Evolutionary conservation across 495 filamentous ascomycete genomes (phyloP).

Genomic region (Apodospora peruviana): DNA sequence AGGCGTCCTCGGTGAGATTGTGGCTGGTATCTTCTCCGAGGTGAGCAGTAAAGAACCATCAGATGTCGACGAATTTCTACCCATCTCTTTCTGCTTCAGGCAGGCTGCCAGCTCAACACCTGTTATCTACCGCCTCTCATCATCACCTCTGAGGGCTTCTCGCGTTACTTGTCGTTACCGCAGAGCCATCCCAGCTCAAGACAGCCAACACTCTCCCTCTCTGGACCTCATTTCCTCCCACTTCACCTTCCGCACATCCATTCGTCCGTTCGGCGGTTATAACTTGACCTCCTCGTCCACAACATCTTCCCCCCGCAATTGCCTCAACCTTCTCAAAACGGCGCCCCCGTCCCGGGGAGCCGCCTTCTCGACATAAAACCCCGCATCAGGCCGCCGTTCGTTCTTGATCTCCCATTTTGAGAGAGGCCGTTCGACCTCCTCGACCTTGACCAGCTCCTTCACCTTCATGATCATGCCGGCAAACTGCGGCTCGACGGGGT

Average conservation of each 20-base stretch:
- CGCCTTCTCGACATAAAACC: slow-evolving; percentile 73
- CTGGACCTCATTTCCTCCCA: neutral
- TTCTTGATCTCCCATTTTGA: slow-evolving; percentile 67
- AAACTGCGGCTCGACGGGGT: slow-evolving; percentile 73
- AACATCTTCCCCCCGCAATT: neutral
- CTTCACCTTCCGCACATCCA: neutral
- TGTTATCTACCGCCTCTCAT: no score
- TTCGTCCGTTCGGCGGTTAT: neutral
- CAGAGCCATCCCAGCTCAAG: neutral
- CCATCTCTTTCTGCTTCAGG: no score
- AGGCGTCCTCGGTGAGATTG: no score
- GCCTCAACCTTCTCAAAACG: neutral
- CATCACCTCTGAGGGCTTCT: no score
- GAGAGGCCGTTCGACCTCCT: slow-evolving; percentile 70
- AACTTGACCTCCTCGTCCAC: slow-evolving; percentile 5
- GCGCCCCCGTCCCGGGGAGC: neutral
- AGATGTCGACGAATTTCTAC: no score
- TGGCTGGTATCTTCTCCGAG: no score
- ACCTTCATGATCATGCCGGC: slow-evolving; percentile 97
- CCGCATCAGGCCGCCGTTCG: slow-evolving; percentile 71
- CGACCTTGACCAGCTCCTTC: slow-evolving; percentile 87
- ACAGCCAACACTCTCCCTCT: neutral
- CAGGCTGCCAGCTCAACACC: no score
- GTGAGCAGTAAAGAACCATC: no score
- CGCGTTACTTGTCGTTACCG: neutral